These are phyloP conservation scores for Cymodocea nodosa DNA, from an alignment of 116 monocot species.

Conservation along the genomic window DNA sequence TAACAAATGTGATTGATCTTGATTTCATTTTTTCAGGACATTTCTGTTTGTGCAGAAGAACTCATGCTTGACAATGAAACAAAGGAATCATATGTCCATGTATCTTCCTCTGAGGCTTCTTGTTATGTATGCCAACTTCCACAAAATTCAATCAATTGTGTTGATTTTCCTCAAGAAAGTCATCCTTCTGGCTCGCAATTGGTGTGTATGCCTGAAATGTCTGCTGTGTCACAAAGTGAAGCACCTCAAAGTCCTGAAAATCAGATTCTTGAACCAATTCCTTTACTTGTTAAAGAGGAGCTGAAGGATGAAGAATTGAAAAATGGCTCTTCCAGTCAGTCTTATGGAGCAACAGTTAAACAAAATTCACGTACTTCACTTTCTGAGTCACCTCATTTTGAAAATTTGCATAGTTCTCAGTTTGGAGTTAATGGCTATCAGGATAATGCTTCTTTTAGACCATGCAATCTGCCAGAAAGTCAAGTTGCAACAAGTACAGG, in stretches of 20 bases:
- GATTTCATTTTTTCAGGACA: background rate
- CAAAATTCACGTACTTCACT: background rate
- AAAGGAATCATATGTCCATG: background rate
- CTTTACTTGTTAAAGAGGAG: background rate
- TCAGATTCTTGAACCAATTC: slow-evolving; percentile 2
- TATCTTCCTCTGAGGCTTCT: background rate
- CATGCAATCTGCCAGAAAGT: background rate
- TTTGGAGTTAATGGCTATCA: background rate
- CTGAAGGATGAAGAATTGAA: background rate
- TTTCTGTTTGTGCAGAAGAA: background rate
- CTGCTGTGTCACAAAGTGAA: background rate
- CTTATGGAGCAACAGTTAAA: background rate
- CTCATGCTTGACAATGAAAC: background rate
- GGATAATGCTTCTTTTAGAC: background rate
- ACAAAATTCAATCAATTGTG: background rate
- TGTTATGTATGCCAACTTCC: background rate
- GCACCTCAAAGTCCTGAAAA: background rate
- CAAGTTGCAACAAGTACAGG: background rate
- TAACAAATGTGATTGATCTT: background rate
- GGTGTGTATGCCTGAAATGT: background rate
- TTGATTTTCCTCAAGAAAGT: background rate
- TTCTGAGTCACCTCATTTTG: background rate
- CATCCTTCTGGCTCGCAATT: background rate
- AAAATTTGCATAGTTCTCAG: background rate
- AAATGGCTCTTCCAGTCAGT: background rate